Evolutionary conservation across 2,329 filamentous ascomycete genomes (phyloP).

Genomic region (Calonectria pteridis): DNA sequence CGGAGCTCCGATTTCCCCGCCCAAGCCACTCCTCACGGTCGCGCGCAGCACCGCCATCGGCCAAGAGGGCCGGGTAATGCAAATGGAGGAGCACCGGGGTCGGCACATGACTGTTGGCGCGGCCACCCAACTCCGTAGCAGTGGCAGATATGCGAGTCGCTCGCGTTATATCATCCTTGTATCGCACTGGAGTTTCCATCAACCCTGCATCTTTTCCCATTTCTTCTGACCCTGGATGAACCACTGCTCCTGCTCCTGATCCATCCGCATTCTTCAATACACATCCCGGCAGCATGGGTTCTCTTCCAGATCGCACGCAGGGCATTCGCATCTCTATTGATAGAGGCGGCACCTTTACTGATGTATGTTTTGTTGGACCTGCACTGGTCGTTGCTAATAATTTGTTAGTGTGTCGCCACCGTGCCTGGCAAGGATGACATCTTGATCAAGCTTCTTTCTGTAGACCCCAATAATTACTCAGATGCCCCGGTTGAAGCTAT

Average conservation of each 20-base stretch:
- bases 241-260: not conserved
- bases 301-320: slow-evolving; percentile 46
- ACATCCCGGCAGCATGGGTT: slow-evolving; percentile 17
- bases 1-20: slow-evolving; percentile 6
- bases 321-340: slow-evolving; percentile 81
- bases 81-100: slow-evolving; percentile 1
- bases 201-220: not conserved
- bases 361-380: slow-evolving; percentile 52
- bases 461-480: slow-evolving; percentile 88
- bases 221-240: not conserved
- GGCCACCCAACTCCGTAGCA: not conserved
- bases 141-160: not conserved
- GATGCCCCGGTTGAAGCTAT: slow-evolving; percentile 93
- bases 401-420: slow-evolving; percentile 77
- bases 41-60: not conserved
- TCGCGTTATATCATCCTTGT: not conserved
- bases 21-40: not conserved
- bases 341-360: slow-evolving; percentile 89
- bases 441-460: slow-evolving; percentile 87
- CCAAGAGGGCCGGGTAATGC: not conserved
- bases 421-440: slow-evolving; percentile 78
- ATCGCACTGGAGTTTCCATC: not conserved
- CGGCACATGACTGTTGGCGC: not conserved
- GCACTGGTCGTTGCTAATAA: not conserved
- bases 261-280: not conserved